These are phyloP conservation scores for Alternaria gansuensis DNA, from an alignment of 2,329 filamentous ascomycete genomes.

Conservation along the genomic window DNA sequence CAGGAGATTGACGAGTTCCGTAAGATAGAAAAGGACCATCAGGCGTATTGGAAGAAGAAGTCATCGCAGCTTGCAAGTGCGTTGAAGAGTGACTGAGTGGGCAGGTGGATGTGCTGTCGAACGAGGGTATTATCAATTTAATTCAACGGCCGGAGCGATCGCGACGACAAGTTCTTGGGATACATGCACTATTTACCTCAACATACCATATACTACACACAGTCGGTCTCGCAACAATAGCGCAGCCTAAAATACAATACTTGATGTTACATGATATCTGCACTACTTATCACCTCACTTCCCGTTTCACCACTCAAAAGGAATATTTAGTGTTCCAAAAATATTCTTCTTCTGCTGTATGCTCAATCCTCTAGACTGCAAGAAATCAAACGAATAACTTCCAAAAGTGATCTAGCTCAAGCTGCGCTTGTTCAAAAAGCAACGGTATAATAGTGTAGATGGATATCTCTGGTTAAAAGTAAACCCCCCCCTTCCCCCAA, in stretches of 20 bases:
- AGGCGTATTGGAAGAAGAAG: conserved; percentile 42
- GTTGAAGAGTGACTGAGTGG: conserved; percentile 27
- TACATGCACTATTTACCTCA: neutral
- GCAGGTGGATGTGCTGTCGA: neutral
- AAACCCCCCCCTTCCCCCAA: conserved; percentile 10
- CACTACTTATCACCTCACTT: no score
- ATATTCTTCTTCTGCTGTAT: neutral
- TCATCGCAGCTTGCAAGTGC: conserved; percentile 26
- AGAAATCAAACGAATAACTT: neutral
- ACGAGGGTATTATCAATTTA: neutral
- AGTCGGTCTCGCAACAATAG: neutral
- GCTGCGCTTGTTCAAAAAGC: conserved; percentile 11
- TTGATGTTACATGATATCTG: neutral
- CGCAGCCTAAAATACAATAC: neutral
- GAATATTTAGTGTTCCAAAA: neutral
- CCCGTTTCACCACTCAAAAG: neutral
- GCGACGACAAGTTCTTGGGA: neutral
- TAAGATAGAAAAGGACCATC: conserved; percentile 34
- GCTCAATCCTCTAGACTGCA: conserved; percentile 1
- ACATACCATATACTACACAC: neutral
- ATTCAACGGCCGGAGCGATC: neutral
- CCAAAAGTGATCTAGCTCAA: conserved; percentile 2
- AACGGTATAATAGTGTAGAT: conserved; percentile 39
- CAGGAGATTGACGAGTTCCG: conserved; percentile 33
- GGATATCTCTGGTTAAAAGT: conserved; percentile 41